A percentile compares a stretch with the other conserved stretches of the same genome.
Evolutionary conservation across 441 rosid genomes (phyloP).

Genomic region (Eruca vesicaria): DNA sequence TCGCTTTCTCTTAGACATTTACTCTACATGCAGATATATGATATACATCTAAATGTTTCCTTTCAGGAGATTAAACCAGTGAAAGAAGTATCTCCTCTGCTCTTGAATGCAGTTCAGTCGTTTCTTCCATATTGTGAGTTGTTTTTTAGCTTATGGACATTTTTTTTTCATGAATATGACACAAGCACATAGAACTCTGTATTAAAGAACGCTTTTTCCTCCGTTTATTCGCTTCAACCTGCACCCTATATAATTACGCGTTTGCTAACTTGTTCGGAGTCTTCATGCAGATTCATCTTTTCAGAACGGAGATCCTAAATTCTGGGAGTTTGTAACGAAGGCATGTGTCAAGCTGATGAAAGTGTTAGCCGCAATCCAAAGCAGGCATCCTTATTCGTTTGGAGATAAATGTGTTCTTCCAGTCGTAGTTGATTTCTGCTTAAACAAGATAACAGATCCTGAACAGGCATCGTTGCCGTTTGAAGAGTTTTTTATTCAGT

Average conservation of each 20-base stretch:
- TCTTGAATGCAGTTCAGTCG: constrained; percentile 80
- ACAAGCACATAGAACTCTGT: not conserved
- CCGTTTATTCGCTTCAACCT: not conserved
- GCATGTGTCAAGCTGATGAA: constrained; percentile 94
- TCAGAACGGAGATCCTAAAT: constrained; percentile 60
- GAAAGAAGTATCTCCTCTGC: constrained; percentile 85
- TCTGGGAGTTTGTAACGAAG: constrained; percentile 81
- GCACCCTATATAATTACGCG: not conserved
- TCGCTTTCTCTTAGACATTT: not conserved
- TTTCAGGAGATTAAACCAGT: constrained; percentile 84
- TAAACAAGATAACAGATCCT: constrained; percentile 83
- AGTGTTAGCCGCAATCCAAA: constrained; percentile 80
- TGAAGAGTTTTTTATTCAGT: constrained; percentile 86
- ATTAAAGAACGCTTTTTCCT: not conserved
- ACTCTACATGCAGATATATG: constrained; percentile 2
- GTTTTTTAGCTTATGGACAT: not conserved
- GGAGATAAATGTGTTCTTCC: constrained; percentile 93
- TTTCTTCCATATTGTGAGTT: constrained; percentile 91
- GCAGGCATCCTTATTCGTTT: constrained; percentile 94
- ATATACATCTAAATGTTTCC: constrained; percentile 23
- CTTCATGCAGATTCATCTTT: constrained; percentile 71
- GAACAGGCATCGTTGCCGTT: constrained; percentile 59
- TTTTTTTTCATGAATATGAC: constrained; percentile 2
- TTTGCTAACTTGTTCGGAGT: constrained; percentile 22
- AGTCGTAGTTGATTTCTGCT: constrained; percentile 82